Percentiles rank a stretch among this genome's conserved stretches.
These are phyloP conservation scores for Citrus trifoliata DNA, from an alignment of 345 rosid genomes.

Conservation along the genomic window DNA sequence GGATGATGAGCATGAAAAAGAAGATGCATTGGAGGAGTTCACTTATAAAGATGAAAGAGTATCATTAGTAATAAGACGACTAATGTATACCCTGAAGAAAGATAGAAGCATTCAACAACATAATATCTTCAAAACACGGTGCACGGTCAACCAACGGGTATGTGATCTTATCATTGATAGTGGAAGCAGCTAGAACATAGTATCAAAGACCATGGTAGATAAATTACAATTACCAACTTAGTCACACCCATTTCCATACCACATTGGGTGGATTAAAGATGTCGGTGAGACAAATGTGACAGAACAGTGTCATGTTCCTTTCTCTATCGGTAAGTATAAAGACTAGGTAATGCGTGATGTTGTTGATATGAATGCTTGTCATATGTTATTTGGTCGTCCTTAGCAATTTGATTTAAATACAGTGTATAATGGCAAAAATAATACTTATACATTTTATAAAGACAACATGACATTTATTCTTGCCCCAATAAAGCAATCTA, in stretches of 20 bases:
- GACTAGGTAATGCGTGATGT: too few species aligned
- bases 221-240: background rate
- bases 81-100: accelerated
- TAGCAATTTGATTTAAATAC: too few species aligned
- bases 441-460: background rate
- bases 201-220: background rate
- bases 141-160: background rate
- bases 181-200: background rate
- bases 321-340: too few species aligned
- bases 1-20: background rate
- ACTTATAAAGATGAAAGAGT: background rate
- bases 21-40: too few species aligned
- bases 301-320: too few species aligned
- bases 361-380: too few species aligned
- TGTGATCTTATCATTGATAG: background rate
- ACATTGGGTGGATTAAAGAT: background rate
- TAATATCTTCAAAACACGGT: too few species aligned
- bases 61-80: background rate
- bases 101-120: background rate
- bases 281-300: background rate
- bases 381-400: too few species aligned
- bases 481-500: background rate
- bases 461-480: background rate
- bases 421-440: too few species aligned
- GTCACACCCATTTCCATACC: background rate